Evolutionary conservation across 1,284 basidiomycete species (phyloP), one percentile per base, ranked within the genome.

Genomic region (Exobasidium rhododendri): DNA sequence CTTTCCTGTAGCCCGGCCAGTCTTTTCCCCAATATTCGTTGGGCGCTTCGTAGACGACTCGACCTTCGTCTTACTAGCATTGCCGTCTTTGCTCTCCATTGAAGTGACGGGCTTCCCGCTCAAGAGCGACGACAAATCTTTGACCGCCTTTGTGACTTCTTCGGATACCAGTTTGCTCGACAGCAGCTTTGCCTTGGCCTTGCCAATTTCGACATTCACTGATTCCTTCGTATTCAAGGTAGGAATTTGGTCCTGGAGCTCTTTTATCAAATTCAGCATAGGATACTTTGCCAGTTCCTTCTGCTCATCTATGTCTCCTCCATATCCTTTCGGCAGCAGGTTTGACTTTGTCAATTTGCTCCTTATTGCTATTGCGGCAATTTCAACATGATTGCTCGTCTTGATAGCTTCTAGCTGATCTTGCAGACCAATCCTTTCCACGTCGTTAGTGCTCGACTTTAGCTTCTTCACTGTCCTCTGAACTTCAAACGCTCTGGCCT

Each of bases 381-480:
- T 50, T 29, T 74, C 73, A 46, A 73, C 54, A 17, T 40, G 17
- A 40, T 40, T 17, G 17, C 35, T 40, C 51, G 87, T 88, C 82
- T 91, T 90, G 51, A 91, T 78, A 17, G 83, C 80, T n/a, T 84
- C 81, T 10, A 94, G 80, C 77, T 94, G 87, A 4, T 79, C 81
- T 77, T 89, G 90, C 26, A 88, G 81, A 40, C 0, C 31, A 62
- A 68, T 28, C 44, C 29, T 47, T 13, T 46, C 11, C 11, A 6
- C 59, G 68, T 81, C 63, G 14, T 20, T 50, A 7, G 7, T 31
- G 60, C 88, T 78, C 53, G 83, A 84, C 80, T 89, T 93, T 62
- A 94, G 81, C 81, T 87, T 89, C 83, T 92, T 93, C 58, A 94
- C 85, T 14, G 89, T 80, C 74, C 89, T 90, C 80, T 89, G 90